Evolutionary conservation across 805 yeast species (phyloP), one percentile per base, ranked within the genome.

Genomic region (Candida cerambycidarum): DNA sequence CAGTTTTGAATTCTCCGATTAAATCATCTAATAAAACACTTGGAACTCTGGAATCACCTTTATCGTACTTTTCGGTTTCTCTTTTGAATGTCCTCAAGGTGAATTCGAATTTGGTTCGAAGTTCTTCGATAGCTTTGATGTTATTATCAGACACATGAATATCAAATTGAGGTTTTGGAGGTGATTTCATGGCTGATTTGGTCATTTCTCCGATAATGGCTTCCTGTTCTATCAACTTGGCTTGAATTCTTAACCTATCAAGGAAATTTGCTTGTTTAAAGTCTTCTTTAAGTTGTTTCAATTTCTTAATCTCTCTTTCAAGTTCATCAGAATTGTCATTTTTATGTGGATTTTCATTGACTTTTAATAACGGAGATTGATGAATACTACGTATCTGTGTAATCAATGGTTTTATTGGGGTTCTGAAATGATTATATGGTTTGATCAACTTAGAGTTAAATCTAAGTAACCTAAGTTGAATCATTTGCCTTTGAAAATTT

Each of bases 51-150:
- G 43, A 29, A 3, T 38, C 41, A 13, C 41, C 35, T 9, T 45
- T 41, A 5, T 32, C 40, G 38, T 47, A 51, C 16, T 39, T 44
- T 10, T 47, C 46, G 46, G 62, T 56, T 44, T 63, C 62, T 37
- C 50, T 52, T 33, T 60, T 39, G 40, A 59, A 63, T 4, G 58
- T 51, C 30, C 46, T 50, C 43, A 60, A 50, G 53, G 56, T 54
- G 40, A 52, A 63, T 34, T 41, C 41, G 28, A 27, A 42, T 5
- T 42, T 32, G 2, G 18, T 38, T 19, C 34, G 38, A 16, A 47
- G 38, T 11, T 32, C 23, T 11, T 44, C 30, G 10, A 42, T 6
- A 46, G 53, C 8, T 39, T 44, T 38, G 58, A 50, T 3, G 16
- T 29, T 15, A 60, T 47, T 8, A n/a, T 34, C 38, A 19, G 4